A percentile compares a stretch with the other conserved stretches of the same genome.
phyloP scores from a whole-genome alignment of 2,329 filamentous ascomycete genomes.

The Cyphellophora attinorum region DNA sequence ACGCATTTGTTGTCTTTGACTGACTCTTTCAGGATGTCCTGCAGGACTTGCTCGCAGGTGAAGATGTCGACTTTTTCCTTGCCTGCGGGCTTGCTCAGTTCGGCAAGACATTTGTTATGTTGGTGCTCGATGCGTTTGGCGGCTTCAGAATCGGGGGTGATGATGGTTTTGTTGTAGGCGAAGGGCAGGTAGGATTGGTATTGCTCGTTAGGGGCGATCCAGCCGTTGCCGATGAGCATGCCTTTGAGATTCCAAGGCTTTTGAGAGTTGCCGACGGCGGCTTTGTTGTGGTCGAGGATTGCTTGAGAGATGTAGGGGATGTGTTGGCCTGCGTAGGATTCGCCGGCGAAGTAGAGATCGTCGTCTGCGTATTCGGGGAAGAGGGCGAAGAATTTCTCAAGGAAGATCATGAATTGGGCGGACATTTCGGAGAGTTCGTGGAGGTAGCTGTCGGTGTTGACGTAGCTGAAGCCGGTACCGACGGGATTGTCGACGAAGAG shows the following conservation, averaged over 20 bases:
- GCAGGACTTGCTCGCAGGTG: slow-evolving; percentile 68
- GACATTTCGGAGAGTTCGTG: slow-evolving; percentile 84
- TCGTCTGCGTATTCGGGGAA: slow-evolving; percentile 89
- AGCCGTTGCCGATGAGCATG: slow-evolving; percentile 90
- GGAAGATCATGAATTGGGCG: slow-evolving; percentile 72
- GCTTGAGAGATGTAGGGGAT: slow-evolving; percentile 94
- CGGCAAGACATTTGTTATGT: slow-evolving; percentile 57
- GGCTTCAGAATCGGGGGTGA: slow-evolving; percentile 56
- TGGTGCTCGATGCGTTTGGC: slow-evolving; percentile 59
- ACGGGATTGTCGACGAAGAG: slow-evolving; percentile 97
- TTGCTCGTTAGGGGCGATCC: slow-evolving; percentile 85
- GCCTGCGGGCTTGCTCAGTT: slow-evolving; percentile 49
- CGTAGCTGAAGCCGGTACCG: slow-evolving; percentile 92
- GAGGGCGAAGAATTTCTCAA: slow-evolving; percentile 82
- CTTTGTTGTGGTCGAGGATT: slow-evolving; percentile 78
- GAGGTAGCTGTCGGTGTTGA: slow-evolving; percentile 78
- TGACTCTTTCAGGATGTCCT: slow-evolving; percentile 60
- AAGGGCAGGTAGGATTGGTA: slow-evolving; percentile 80
- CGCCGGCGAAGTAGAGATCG: slow-evolving; percentile 88
- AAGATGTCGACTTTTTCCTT: slow-evolving; percentile 56
- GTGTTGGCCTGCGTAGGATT: slow-evolving; percentile 94
- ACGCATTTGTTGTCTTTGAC: slow-evolving; percentile 54
- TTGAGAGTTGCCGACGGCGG: slow-evolving; percentile 28
- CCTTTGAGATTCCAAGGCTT: slow-evolving; percentile 70
- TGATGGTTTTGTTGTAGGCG: slow-evolving; percentile 64